Percentiles rank a stretch among this genome's conserved stretches.
phyloP scores from a whole-genome alignment of 1,284 basidiomycete genomes.

The Anthracocystis setariae region DNA sequence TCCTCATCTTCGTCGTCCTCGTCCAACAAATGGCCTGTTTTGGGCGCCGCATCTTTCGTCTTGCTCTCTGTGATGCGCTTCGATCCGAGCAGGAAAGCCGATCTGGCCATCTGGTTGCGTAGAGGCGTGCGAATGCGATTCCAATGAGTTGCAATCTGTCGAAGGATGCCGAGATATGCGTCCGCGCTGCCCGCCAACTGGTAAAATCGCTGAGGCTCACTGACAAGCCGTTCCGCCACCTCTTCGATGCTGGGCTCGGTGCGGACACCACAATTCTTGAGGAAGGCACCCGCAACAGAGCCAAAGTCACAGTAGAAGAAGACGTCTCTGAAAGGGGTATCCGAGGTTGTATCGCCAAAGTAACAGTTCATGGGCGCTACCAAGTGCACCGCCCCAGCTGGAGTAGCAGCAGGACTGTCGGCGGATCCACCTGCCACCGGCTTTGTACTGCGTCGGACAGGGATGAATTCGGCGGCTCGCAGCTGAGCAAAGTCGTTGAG shows the following conservation, averaged over 20 bases:
- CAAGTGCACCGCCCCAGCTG: constrained; percentile 34
- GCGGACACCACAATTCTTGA: constrained; percentile 86
- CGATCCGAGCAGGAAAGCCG: constrained; percentile 79
- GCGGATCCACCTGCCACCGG: constrained; percentile 2
- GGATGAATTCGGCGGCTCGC: constrained; percentile 52
- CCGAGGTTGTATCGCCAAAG: constrained; percentile 54
- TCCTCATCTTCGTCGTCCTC: constrained; percentile 61
- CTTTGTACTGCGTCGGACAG: constrained; percentile 38
- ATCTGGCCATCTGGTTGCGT: constrained; percentile 75
- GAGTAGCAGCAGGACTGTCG: constrained; percentile 3
- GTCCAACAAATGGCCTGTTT: constrained; percentile 37
- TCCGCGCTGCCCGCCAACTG: constrained; percentile 75
- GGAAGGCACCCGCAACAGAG: constrained; percentile 78
- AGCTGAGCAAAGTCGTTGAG: constrained; percentile 46
- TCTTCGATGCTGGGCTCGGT: constrained; percentile 88
- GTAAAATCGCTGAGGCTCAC: constrained; percentile 76
- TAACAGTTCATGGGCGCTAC: constrained; percentile 73
- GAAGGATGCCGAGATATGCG: constrained; percentile 78
- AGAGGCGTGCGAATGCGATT: constrained; percentile 74
- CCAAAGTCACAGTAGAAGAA: constrained; percentile 92
- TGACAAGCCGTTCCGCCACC: constrained; percentile 68
- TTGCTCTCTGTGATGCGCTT: constrained; percentile 70
- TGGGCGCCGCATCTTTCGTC: constrained; percentile 2
- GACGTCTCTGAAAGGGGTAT: constrained; percentile 61
- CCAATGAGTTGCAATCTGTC: constrained; percentile 83